Evolutionary conservation across 345 rosid genomes (phyloP), one percentile per base, ranked within the genome.

Genomic region (Aethionema arabicum): DNA sequence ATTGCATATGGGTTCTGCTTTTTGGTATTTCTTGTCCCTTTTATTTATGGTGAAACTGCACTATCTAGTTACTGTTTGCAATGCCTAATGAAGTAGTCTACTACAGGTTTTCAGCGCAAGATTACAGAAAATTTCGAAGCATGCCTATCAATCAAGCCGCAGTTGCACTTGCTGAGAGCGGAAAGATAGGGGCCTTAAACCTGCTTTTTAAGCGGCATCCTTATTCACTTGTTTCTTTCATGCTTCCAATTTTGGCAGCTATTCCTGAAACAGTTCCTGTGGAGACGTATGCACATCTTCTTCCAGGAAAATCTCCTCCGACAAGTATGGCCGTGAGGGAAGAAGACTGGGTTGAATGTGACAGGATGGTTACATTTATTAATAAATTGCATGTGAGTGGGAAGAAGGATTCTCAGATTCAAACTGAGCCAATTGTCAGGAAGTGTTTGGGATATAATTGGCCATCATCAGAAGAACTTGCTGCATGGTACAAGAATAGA

Each of bases 281-380:
- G 64, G 90, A 87, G 73, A 80, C 95, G 45, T 93, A 87, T 72
- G 72, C 68, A n/a, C 99, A 87, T 66, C 96, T 93, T 72, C 97
- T 93, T 78, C 99, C 97, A 31, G 97, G 96, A 67, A 79, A 78
- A 63, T 63, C 77, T 65, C 92, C 92, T 64, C 86, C 87, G 31
- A 48, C 80, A 44, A 81, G 67, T 72, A 75, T 75, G 74, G 80
- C 79, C 43, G 73, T 87, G 72, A 90, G 99, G 76, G 87, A 85
- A 78, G 95, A 83, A 77, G 99, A 93, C 78, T 90, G 99, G 99
- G 87, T 93, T 79, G 99, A 90, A 78, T 84, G 97, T 71, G 90
- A 82, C 70, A 81, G 71, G 76, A 85, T 82, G 96, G 79, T 79
- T 21, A 69, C 39, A 41, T 90, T 72, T 72, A 76, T 90, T n/a